Conservation (phyloP, 495 filamentous ascomycete genomes). For the Neurospora tetraspora region DNA sequence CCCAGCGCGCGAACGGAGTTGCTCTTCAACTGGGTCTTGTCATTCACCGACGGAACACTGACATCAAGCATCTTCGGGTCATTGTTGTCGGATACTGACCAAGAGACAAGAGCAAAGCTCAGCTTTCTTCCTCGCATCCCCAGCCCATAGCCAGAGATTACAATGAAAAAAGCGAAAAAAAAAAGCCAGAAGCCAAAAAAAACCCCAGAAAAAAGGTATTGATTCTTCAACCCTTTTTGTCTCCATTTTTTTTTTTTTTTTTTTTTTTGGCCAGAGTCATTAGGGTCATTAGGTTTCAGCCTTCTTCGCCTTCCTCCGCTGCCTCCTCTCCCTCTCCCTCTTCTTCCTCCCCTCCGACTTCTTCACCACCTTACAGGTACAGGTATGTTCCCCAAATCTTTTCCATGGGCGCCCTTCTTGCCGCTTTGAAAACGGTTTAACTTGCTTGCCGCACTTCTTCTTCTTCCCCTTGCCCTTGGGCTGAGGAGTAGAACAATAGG, state of each 20-base stretch:
- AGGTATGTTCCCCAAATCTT: no score
- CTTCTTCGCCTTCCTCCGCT: background rate
- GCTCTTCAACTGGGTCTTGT: background rate
- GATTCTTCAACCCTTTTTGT: background rate
- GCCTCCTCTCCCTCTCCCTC: background rate
- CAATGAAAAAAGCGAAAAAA: background rate
- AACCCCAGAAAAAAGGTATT: background rate
- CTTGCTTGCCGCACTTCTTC: no score
- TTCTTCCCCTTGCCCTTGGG: no score
- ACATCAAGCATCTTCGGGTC: background rate
- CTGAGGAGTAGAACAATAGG: no score
- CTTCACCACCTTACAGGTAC: background rate
- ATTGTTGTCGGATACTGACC: background rate
- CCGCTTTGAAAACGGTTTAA: no score
- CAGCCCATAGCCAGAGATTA: background rate
- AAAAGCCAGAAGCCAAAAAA: background rate
- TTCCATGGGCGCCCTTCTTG: background rate
- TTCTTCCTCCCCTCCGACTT: background rate
- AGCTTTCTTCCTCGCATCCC: background rate
- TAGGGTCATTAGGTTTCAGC: background rate
- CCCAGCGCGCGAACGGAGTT: background rate
- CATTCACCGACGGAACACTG: background rate
- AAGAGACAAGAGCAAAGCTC: background rate
- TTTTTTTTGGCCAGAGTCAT: background rate
- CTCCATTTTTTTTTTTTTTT: background rate